These are phyloP conservation scores for Cyathus striatus DNA, from an alignment of 768 basidiomycete genomes.

Conservation along the genomic window DNA sequence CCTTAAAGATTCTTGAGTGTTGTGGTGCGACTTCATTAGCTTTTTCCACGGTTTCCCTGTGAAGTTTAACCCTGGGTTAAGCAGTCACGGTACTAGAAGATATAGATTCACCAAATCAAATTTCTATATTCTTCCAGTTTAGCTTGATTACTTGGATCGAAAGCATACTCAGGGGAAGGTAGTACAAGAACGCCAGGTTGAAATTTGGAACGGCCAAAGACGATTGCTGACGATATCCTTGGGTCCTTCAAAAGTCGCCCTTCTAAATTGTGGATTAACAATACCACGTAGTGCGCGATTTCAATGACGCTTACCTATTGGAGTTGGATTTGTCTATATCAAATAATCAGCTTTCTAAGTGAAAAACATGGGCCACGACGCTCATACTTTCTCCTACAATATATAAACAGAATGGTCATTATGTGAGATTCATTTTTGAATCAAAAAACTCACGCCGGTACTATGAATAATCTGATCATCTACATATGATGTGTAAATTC, in stretches of 20 bases:
- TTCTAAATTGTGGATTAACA: not conserved
- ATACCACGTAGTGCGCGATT: not conserved
- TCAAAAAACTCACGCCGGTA: not conserved
- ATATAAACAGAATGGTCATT: not conserved
- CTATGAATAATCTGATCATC: not conserved
- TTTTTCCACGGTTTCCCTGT: not conserved
- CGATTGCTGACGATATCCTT: not conserved
- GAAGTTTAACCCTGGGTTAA: not conserved
- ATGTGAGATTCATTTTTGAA: not conserved
- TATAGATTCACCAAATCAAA: not conserved
- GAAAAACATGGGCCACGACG: not conserved
- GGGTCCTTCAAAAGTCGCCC: not conserved
- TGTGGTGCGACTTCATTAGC: not conserved
- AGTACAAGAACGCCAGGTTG: not conserved
- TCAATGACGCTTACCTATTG: not conserved
- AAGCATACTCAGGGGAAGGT: not conserved
- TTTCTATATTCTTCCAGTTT: not conserved
- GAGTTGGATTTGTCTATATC: not conserved
- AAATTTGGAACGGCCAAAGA: not conserved
- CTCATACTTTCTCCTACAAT: not conserved
- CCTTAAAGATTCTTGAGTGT: not conserved
- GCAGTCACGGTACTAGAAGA: not conserved
- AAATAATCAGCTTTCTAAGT: not conserved
- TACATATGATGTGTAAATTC: not conserved
- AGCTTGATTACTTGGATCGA: not conserved